phyloP scores from a whole-genome alignment of 257 asterid genomes.

The Marsdenia floribunda region DNA sequence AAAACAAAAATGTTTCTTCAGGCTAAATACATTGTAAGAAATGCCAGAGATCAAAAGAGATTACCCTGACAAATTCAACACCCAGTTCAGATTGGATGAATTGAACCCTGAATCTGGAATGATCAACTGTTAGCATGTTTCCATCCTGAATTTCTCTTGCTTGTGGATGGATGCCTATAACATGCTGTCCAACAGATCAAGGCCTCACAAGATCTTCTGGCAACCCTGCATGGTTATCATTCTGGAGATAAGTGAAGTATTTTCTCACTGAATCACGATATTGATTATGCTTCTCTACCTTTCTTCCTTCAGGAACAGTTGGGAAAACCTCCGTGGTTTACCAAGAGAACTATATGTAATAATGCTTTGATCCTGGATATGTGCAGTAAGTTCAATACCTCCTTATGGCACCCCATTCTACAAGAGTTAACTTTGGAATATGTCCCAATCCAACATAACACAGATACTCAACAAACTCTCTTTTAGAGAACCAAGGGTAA shows the following conservation, averaged over 20 bases:
- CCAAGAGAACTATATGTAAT: slow-evolving; percentile 72
- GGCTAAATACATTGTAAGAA: not conserved
- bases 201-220: slow-evolving; percentile 90
- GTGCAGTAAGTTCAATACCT: slow-evolving; percentile 32
- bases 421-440: slow-evolving; percentile 79
- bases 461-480: slow-evolving; percentile 81
- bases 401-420: slow-evolving; percentile 91
- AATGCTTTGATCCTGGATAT: not conserved
- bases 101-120: slow-evolving; percentile 76
- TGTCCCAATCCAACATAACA: slow-evolving; percentile 85
- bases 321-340: slow-evolving; percentile 85
- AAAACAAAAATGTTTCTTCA: too few species aligned
- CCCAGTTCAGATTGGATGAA: slow-evolving; percentile 85
- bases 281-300: slow-evolving; percentile 79
- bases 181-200: slow-evolving; percentile 91
- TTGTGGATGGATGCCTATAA: slow-evolving; percentile 89
- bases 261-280: slow-evolving; percentile 88
- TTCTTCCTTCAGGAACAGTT: slow-evolving; percentile 91
- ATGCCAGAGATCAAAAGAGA: slow-evolving; percentile 7
- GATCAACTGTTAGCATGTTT: slow-evolving; percentile 83
- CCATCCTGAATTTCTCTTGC: slow-evolving; percentile 89
- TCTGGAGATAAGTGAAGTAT: slow-evolving; percentile 80
- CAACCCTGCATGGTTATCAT: slow-evolving; percentile 75
- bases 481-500: slow-evolving; percentile 88
- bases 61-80: slow-evolving; percentile 91